Evolutionary conservation across 73 alveolate genomes (phyloP).

Genomic region (Stentor roeselii): DNA sequence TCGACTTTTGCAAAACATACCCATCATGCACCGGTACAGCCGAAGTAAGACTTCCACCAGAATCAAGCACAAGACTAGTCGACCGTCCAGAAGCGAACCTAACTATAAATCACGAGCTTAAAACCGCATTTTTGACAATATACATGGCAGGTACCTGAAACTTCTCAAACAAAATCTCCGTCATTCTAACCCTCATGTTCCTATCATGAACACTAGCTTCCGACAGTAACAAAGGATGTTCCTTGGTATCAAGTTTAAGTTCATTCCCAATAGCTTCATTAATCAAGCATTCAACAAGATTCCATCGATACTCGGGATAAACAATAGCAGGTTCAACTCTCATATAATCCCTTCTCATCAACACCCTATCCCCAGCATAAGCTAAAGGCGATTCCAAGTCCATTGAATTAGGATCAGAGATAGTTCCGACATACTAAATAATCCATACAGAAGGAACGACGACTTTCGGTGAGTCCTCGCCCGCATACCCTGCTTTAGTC

Average conservation of each 20-base stretch:
- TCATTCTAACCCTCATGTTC: slow-evolving; percentile 66
- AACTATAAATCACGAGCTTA: slow-evolving; percentile 46
- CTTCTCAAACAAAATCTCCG: slow-evolving; percentile 91
- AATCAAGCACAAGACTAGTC: slow-evolving; percentile 89
- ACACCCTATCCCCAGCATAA: slow-evolving; percentile 45
- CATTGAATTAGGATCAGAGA: slow-evolving; percentile 23
- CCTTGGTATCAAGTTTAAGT: slow-evolving; percentile 61
- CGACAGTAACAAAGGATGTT: slow-evolving; percentile 81
- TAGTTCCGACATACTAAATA: slow-evolving; percentile 34
- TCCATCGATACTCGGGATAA: slow-evolving; percentile 55
- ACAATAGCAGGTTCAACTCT: slow-evolving; percentile 41
- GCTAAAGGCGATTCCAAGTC: slow-evolving; percentile 38
- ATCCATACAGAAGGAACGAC: slow-evolving; percentile 64
- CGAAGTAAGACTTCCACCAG: slow-evolving; percentile 86
- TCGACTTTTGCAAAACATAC: slow-evolving; percentile 81
- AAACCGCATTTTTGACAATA: slow-evolving; percentile 82
- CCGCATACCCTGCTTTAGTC: slow-evolving; percentile 82
- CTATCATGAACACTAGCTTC: slow-evolving; percentile 77
- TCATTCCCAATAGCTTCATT: slow-evolving; percentile 49
- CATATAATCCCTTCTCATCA: slow-evolving; percentile 29
- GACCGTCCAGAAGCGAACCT: slow-evolving; percentile 85
- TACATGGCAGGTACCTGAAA: slow-evolving; percentile 81
- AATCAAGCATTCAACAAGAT: slow-evolving; percentile 50
- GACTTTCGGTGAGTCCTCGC: slow-evolving; percentile 92
- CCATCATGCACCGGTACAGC: slow-evolving; percentile 98